Conservation (phyloP, 768 basidiomycete species). For the Tricholomella constricta region DNA sequence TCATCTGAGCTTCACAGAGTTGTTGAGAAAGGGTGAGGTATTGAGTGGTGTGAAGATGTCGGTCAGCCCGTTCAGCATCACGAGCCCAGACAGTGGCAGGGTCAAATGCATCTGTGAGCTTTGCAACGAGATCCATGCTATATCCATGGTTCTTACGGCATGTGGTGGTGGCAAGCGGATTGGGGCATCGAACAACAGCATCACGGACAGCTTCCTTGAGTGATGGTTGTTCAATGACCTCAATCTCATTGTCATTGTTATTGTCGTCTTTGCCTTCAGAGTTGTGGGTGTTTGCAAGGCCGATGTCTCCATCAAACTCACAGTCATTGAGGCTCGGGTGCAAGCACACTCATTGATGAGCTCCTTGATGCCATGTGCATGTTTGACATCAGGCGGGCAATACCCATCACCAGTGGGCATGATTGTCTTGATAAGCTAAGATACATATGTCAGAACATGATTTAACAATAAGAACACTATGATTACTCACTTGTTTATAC, state of each 20-base stretch:
- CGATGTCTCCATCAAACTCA: neutral
- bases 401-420: constrained; percentile 8
- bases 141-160: neutral
- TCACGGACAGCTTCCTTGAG: neutral
- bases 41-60: constrained; percentile 1
- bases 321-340: constrained; percentile 1
- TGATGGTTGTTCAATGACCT: neutral
- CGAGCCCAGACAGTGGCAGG: constrained; percentile 23
- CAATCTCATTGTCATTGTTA: neutral
- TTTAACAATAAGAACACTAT: neutral
- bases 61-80: constrained; percentile 6
- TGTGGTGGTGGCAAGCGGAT: neutral
- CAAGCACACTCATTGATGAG: constrained; percentile 9
- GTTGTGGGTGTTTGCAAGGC: neutral
- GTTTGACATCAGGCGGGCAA: constrained; percentile 6
- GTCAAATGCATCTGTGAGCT: constrained; percentile 20
- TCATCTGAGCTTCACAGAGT: neutral
- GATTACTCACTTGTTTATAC: constrained; percentile 23
- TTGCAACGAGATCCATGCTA: constrained; percentile 19
- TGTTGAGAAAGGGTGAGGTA: constrained; percentile 8
- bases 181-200: neutral
- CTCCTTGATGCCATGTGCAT: neutral
- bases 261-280: neutral
- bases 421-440: neutral
- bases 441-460: neutral